A percentile compares a stretch with the other conserved stretches of the same genome.
phyloP scores from a whole-genome alignment of 768 basidiomycete species.

The Leccinum imitatum region DNA sequence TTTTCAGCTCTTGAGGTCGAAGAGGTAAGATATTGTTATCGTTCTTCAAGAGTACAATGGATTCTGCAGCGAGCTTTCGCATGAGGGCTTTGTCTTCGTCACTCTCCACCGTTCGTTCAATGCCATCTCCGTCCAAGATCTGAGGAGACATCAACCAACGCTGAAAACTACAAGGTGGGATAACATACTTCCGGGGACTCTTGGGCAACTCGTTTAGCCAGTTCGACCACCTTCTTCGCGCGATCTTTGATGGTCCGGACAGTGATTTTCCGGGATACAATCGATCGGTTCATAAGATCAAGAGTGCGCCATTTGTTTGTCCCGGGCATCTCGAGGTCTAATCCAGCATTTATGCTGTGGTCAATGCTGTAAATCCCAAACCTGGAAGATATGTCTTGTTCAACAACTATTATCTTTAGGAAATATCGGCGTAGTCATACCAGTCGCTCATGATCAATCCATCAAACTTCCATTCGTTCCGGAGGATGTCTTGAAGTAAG shows the following conservation, averaged over 20 bases:
- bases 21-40: constrained; percentile 40
- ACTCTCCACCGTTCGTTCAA: constrained; percentile 61
- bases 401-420: not conserved
- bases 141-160: constrained; percentile 23
- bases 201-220: constrained; percentile 67
- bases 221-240: constrained; percentile 61
- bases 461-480: constrained; percentile 75
- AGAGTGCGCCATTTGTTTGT: constrained; percentile 71
- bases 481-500: constrained; percentile 59
- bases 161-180: not conserved
- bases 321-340: constrained; percentile 82
- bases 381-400: constrained; percentile 37
- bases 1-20: constrained; percentile 49
- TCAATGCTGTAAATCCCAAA: constrained; percentile 72
- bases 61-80: constrained; percentile 63
- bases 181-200: constrained; percentile 60
- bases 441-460: constrained; percentile 83
- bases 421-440: constrained; percentile 34
- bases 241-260: constrained; percentile 64
- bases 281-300: constrained; percentile 62
- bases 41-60: constrained; percentile 79
- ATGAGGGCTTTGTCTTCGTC: constrained; percentile 62
- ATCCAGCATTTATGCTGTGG: constrained; percentile 66
- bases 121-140: constrained; percentile 70
- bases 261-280: constrained; percentile 62